These are phyloP conservation scores for Wickerhamiella parazyma DNA, from an alignment of 805 yeast genomes.

Conservation along the genomic window DNA sequence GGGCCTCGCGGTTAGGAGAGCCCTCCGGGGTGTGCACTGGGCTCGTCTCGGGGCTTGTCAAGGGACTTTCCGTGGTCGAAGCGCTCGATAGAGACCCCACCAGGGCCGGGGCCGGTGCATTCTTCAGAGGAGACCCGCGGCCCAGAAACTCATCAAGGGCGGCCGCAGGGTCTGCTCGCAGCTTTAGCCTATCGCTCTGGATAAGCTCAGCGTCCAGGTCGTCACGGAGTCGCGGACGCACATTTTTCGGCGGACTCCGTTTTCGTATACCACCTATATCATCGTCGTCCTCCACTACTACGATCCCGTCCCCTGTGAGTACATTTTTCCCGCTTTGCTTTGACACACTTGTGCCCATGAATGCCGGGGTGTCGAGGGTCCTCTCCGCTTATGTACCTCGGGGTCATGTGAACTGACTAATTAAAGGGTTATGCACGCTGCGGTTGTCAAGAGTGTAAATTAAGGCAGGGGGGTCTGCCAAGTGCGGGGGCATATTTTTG, in stretches of 20 bases:
- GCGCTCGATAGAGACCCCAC: constrained; percentile 1
- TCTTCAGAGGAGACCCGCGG: neutral
- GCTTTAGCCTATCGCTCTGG: neutral
- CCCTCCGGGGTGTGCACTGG: neutral
- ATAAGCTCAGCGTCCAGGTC: constrained; percentile 2
- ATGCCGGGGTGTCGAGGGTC: neutral
- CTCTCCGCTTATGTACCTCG: constrained; percentile 1
- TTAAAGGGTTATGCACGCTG: neutral
- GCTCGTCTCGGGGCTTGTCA: constrained; percentile 9
- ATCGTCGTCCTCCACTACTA: constrained; percentile 21
- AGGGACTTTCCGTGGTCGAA: neutral
- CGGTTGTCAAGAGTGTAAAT: neutral
- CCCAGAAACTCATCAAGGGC: constrained; percentile 7
- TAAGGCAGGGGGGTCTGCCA: neutral
- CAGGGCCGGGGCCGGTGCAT: neutral
- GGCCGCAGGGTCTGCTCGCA: neutral
- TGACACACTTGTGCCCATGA: constrained; percentile 14
- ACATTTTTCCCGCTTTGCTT: constrained; percentile 15
- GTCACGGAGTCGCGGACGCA: constrained; percentile 6
- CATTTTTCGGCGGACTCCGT: constrained; percentile 2
- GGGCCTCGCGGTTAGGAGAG: neutral
- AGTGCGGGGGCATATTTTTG: no score
- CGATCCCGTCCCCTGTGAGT: constrained; percentile 9
- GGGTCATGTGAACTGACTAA: constrained; percentile 8
- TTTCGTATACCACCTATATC: constrained; percentile 21